Percentiles rank a stretch among this genome's conserved stretches.
Conservation (phyloP, 2,329 filamentous ascomycete genomes). For the Zymoseptoria tritici region DNA sequence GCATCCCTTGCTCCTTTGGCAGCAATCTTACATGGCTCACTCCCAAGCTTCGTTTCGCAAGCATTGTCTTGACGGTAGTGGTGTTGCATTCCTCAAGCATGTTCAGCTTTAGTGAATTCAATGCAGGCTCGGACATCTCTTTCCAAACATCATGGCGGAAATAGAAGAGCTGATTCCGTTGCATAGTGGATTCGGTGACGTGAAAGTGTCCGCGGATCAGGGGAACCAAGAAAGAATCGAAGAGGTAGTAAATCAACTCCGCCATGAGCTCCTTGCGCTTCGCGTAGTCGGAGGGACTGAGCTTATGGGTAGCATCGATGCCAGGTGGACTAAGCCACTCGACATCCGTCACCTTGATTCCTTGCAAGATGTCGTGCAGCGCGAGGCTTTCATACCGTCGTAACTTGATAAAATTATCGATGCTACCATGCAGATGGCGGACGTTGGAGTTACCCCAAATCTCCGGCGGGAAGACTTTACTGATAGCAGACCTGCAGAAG, state of each 20-base stretch:
- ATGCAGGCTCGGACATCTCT: conserved; percentile 63
- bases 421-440: conserved; percentile 51
- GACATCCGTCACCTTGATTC: conserved; percentile 47
- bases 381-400: conserved; percentile 74
- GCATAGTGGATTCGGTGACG: conserved; percentile 78
- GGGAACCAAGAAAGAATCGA: conserved; percentile 86
- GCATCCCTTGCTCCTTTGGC: conserved; percentile 68
- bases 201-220: conserved; percentile 84
- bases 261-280: conserved; percentile 74
- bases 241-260: conserved; percentile 85
- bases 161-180: conserved; percentile 79
- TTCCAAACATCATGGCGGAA: conserved; percentile 93
- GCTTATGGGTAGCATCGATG: conserved; percentile 42
- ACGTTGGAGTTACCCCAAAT: conserved; percentile 72
- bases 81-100: conserved; percentile 74
- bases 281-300: conserved; percentile 61
- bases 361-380: conserved; percentile 69
- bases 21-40: conserved; percentile 73
- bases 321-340: conserved; percentile 62
- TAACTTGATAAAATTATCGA: conserved; percentile 72
- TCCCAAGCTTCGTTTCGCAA: conserved; percentile 60
- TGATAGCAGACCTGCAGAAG: conserved; percentile 73
- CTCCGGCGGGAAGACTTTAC: conserved; percentile 62
- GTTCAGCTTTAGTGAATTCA: conserved; percentile 56
- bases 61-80: conserved; percentile 48